A percentile compares a stretch with the other conserved stretches of the same genome.
These are phyloP conservation scores for Penicillium daleae DNA, from an alignment of 495 filamentous ascomycete species.

Conservation along the genomic window DNA sequence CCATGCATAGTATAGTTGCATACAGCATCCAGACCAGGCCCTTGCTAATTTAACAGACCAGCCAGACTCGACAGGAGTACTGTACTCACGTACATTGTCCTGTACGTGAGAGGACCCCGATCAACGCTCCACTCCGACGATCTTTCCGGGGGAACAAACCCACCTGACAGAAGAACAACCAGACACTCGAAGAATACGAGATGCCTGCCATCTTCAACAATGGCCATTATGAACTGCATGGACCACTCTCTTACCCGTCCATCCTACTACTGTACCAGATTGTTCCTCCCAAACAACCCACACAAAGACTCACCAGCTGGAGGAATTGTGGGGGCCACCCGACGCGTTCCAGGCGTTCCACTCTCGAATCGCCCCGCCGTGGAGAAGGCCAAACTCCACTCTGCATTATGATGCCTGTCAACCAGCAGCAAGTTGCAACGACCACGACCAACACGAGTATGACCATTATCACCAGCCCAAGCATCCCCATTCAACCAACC, in stretches of 20 bases:
- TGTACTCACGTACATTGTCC: neutral
- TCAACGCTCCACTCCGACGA: conserved; percentile 8
- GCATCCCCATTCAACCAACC: neutral
- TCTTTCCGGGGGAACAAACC: conserved; percentile 6
- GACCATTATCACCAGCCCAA: neutral
- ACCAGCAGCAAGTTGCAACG: neutral
- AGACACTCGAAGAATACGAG: neutral
- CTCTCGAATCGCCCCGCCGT: conserved; percentile 9
- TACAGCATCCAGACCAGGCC: neutral
- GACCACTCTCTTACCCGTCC: neutral
- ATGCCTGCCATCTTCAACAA: neutral
- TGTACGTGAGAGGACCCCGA: conserved; percentile 1
- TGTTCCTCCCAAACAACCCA: neutral
- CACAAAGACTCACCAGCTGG: neutral
- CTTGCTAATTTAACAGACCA: neutral
- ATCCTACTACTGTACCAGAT: neutral
- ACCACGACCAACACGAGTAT: too few relatives aligned
- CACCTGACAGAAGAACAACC: neutral
- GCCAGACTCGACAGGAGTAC: neutral
- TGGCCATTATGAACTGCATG: neutral
- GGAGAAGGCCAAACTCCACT: conserved; percentile 9
- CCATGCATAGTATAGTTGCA: neutral
- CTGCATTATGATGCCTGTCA: conserved; percentile 7
- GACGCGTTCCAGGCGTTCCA: too few relatives aligned
- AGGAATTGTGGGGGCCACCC: conserved; percentile 1